A percentile compares a stretch with the other conserved stretches of the same genome.
Conservation (phyloP, 768 basidiomycete genomes). For the Mycena metata region DNA sequence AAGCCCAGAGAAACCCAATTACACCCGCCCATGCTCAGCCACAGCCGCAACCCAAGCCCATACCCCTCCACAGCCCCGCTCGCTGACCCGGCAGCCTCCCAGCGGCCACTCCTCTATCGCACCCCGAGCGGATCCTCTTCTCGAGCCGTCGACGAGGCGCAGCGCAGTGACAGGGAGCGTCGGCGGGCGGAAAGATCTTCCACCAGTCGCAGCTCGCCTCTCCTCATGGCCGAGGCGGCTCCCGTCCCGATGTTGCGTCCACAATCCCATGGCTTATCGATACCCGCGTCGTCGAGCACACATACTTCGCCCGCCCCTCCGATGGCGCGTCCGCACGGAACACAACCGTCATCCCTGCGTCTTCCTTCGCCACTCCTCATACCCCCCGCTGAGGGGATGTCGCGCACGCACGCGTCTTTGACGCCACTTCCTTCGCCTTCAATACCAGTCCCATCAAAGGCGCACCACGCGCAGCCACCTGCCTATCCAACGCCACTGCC, state of each 20-base stretch:
- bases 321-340: conserved; percentile 6
- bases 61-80: conserved; percentile 17
- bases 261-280: neutral
- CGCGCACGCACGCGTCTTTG: neutral
- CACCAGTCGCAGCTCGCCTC: conserved; percentile 19
- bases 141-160: conserved; percentile 22
- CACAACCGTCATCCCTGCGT: neutral
- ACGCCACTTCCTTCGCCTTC: neutral
- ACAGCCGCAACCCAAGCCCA: conserved; percentile 29
- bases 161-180: conserved; percentile 49
- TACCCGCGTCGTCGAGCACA: neutral
- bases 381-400: neutral
- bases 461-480: neutral
- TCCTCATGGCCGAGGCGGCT: neutral
- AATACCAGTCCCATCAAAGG: neutral
- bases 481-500: no score
- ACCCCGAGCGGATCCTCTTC: conserved; percentile 2
- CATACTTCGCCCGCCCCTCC: neutral
- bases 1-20: conserved; percentile 12
- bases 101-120: conserved; percentile 21
- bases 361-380: neutral
- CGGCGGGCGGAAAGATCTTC: conserved; percentile 46
- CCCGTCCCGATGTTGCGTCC: conserved; percentile 11
- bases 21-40: conserved; percentile 20
- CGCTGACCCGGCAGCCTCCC: neutral